These are phyloP conservation scores for Cladophialophora psammophila DNA, from an alignment of 2,329 filamentous ascomycete genomes.

Conservation along the genomic window DNA sequence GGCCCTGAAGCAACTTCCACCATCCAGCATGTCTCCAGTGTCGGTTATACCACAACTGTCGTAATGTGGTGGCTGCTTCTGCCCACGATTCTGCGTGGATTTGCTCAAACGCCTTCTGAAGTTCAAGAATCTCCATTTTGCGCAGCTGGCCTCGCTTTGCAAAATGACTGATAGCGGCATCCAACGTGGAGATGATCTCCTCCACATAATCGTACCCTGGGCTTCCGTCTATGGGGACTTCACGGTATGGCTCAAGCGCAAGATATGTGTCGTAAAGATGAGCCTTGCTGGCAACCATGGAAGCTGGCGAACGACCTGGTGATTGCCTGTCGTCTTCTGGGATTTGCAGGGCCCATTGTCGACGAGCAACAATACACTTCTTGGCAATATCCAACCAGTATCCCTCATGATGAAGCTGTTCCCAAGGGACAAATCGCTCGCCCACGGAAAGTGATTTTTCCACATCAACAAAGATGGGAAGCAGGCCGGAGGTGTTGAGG, in stretches of 20 bases:
- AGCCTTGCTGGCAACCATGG: conserved; percentile 61
- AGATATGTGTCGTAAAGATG: conserved; percentile 67
- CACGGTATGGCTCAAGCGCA: conserved; percentile 64
- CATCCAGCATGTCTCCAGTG: conserved; percentile 68
- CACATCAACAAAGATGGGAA: conserved; percentile 50
- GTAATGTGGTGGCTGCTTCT: conserved; percentile 60
- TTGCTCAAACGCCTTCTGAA: conserved; percentile 64
- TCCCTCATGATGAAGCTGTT: conserved; percentile 67
- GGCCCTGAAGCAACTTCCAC: conserved; percentile 63
- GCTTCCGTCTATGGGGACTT: conserved; percentile 55
- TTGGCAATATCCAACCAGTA: conserved; percentile 67
- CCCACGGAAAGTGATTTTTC: conserved; percentile 59
- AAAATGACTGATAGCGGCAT: conserved; percentile 60
- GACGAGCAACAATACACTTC: conserved; percentile 59
- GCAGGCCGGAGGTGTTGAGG: conserved; percentile 42
- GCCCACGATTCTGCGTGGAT: conserved; percentile 58
- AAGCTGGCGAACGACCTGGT: conserved; percentile 63
- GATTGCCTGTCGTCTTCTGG: conserved; percentile 65
- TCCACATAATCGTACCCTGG: conserved; percentile 60
- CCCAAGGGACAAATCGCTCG: conserved; percentile 64
- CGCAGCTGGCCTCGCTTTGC: conserved; percentile 60
- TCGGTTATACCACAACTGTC: conserved; percentile 62
- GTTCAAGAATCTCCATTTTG: conserved; percentile 61
- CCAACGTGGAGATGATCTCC: conserved; percentile 58
- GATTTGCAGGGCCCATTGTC: conserved; percentile 61